These are phyloP conservation scores for Phanerochaete sordida DNA, from an alignment of 768 basidiomycete species.

Conservation along the genomic window DNA sequence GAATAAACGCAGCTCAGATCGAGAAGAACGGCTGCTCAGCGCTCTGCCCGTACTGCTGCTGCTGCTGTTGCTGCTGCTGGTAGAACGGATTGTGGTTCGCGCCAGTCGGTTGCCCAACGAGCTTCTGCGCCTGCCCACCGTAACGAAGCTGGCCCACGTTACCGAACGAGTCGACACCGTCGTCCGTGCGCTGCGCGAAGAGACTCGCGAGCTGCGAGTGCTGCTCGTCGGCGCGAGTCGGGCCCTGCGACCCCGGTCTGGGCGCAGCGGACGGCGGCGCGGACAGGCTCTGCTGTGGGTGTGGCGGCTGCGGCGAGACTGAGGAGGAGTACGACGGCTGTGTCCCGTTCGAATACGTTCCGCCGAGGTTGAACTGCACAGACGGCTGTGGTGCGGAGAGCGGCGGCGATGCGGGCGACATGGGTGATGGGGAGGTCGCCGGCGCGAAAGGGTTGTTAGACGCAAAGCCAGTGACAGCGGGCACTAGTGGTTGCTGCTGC, in stretches of 20 bases:
- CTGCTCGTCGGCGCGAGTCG: slow-evolving; percentile 59
- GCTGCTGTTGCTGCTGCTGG: slow-evolving; percentile 53
- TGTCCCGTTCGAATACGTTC: slow-evolving; percentile 56
- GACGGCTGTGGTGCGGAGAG: slow-evolving; percentile 18
- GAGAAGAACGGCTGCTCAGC: slow-evolving; percentile 33
- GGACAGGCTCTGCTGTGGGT: slow-evolving; percentile 26
- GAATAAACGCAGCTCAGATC: slow-evolving; percentile 15
- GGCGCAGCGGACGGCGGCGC: slow-evolving; percentile 27
- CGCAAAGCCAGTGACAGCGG: slow-evolving; percentile 76
- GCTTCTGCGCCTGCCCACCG: slow-evolving; percentile 28
- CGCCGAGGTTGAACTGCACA: slow-evolving; percentile 59
- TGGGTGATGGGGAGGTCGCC: slow-evolving; percentile 28
- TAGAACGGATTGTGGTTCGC: slow-evolving; percentile 64
- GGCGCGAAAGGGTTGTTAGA: slow-evolving; percentile 95
- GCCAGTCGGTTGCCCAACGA: slow-evolving; percentile 30
- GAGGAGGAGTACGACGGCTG: slow-evolving; percentile 40
- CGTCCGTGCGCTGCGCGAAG: slow-evolving; percentile 70
- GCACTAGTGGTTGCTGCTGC: slow-evolving; percentile 42
- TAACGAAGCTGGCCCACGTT: slow-evolving; percentile 77
- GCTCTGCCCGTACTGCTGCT: slow-evolving; percentile 38
- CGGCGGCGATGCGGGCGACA: slow-evolving; percentile 31
- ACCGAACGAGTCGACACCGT: slow-evolving; percentile 94
- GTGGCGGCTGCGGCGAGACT: slow-evolving; percentile 34
- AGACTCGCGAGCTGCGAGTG: slow-evolving; percentile 73
- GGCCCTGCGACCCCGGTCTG: slow-evolving; percentile 18